phyloP scores from a whole-genome alignment of 176 grass and related monocot species.

The Sorghum bicolor region Sorghum_bicolor_NCBIv3 NC_012871.2:74123001-74123500 shows the following conservation, averaged over 20 bases:
- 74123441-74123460: background rate
- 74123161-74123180: background rate
- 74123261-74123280: background rate
- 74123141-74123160: background rate
- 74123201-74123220: background rate
- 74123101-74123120: too few relatives aligned
- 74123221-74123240: background rate
- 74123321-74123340: background rate
- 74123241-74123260: too few relatives aligned
- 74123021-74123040: too few relatives aligned
- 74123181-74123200: background rate
- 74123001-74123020: too few relatives aligned
- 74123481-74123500: background rate
- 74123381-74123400: background rate
- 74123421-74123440: background rate
- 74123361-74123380: background rate
- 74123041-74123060: too few relatives aligned
- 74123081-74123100: too few relatives aligned
- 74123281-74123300: background rate
- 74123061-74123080: too few relatives aligned
- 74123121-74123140: too few relatives aligned
- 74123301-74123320: background rate
- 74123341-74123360: background rate
- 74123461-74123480: background rate
- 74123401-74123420: background rate